Evolutionary conservation across 805 yeast genomes (phyloP), one percentile per base, ranked within the genome.

Genomic region (Yarrowia porcina): DNA sequence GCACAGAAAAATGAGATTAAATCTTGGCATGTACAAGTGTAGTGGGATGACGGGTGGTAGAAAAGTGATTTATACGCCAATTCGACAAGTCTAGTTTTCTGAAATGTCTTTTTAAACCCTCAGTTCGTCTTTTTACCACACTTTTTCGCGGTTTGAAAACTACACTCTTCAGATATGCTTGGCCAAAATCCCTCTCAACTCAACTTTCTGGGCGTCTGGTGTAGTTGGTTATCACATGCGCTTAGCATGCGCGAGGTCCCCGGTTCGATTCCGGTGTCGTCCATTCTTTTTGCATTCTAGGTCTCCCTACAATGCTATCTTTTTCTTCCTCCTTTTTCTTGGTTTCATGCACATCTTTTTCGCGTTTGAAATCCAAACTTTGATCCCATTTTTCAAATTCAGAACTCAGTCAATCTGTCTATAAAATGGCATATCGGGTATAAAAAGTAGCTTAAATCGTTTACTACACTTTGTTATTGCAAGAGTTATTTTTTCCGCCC

Each of bases 191-290:
- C 3, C 36, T 3, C 36, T 3, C 4, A 13, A n/a, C n/a, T 25
- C 28, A 25, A 25, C 4, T 25, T 33, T 33, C 10, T 17, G 41
- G 41, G 41, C 41, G 41, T 38, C 41, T 38, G 41, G 41, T 38
- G 41, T 38, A 38, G 41, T 38, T 38, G 41, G 41, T 38, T 38
- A 38, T 38, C 41, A 38, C 41, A 38, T 38, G 41, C 25, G 41
- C 41, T 38, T 38, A 38, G 41, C 41, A 38, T 38, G 41, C 41
- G 41, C 41, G 41, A 38, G 41, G 41, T 38, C 41, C 41, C 41
- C 41, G 41, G 41, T 38, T 38, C 41, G 41, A 38, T 38, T 38
- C 41, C 41, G 41, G 41, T 38, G 41, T 38, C 41, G 41, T 38
- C 41, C 41, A 38, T 7, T 15, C 35, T 36, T 38, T 38, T 38